Evolutionary conservation across 2,329 filamentous ascomycete species (phyloP).

Genomic region (Epichloe gansuensis): DNA sequence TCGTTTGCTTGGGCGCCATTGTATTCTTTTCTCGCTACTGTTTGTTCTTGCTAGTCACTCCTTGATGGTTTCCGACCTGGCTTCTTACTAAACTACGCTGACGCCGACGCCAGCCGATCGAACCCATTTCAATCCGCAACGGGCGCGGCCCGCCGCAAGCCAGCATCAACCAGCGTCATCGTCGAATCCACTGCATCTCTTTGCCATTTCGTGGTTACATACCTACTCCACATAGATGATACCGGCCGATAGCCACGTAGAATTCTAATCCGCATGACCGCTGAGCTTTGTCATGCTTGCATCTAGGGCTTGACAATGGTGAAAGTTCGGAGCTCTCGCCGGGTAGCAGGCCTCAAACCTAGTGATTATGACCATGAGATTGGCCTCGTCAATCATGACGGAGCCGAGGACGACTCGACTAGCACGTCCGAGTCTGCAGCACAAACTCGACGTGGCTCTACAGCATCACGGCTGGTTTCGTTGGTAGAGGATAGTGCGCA

Average conservation of each 20-base stretch:
- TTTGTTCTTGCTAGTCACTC: too few relatives aligned
- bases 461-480: constrained; percentile 8
- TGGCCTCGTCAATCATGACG: constrained; percentile 47
- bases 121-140: neutral
- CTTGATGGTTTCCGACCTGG: too few relatives aligned
- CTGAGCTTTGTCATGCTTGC: constrained; percentile 10
- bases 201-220: neutral
- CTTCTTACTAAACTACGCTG: neutral
- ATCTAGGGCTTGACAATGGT: constrained; percentile 15
- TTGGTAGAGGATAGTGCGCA: constrained; percentile 1
- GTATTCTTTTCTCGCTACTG: too few relatives aligned
- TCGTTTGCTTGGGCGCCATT: neutral
- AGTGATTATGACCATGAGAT: constrained; percentile 62
- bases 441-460: constrained; percentile 2
- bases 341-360: constrained; percentile 41
- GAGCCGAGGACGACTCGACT: constrained; percentile 8
- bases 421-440: constrained; percentile 9
- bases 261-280: neutral
- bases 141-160: neutral
- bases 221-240: neutral
- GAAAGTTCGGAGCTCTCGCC: constrained; percentile 38
- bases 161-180: neutral
- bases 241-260: neutral
- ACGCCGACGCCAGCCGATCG: neutral
- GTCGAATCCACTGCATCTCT: neutral